Base-by-base conservation (phyloP, 495 filamentous ascomycete genomes). In the Aspergillus indologenus region DNA sequence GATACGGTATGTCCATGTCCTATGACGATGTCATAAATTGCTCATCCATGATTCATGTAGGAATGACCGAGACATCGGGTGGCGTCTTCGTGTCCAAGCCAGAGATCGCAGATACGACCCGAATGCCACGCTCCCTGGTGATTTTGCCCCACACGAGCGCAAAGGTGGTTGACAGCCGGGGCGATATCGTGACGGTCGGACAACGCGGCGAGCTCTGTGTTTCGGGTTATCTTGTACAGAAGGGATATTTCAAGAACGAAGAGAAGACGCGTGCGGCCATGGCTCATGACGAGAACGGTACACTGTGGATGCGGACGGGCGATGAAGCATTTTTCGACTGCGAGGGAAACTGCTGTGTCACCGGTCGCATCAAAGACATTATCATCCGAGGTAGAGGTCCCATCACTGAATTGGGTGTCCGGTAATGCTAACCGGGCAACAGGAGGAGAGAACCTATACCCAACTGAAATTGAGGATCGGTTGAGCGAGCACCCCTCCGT, bases 401-500 rank as follows among this genome's bases (percentile, higher is more conserved):
- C 26, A 11, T 8, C 5, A 8, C n/a, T 20, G 18, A 65, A 61
- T 8, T 12, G 1, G 4, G 5, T 34, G 18, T 0, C 11, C 45
- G 23, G 19, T 26, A n/a, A n/a, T 18, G 31, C 17, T 29, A 52
- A 11, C 23, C 19, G 11, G 22, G 8, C 8, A 12, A 81, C 7
- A 73, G 68, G 71, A 14, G 91, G 91, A 14, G 90, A 96, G 68
- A 96, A 95, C 65, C 87, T 89, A 49, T 87, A 85, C 58, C 86
- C 86, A 1, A 73, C 85, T 20, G 86, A 89, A 61, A 88, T 88
- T 56, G 86, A 89, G 69, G 82, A 85, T 62, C 74, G 83, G n/a
- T 72, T 89, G 12, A 59, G 79, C 2, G 70, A 70, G 18, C 85
- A 88, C 63, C 74, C 82, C 0, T 65, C 70, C 3, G 75, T 89